Conservation (phyloP, 2,329 filamentous ascomycete genomes). For the Lasiodiplodia hormozganensis region DNA sequence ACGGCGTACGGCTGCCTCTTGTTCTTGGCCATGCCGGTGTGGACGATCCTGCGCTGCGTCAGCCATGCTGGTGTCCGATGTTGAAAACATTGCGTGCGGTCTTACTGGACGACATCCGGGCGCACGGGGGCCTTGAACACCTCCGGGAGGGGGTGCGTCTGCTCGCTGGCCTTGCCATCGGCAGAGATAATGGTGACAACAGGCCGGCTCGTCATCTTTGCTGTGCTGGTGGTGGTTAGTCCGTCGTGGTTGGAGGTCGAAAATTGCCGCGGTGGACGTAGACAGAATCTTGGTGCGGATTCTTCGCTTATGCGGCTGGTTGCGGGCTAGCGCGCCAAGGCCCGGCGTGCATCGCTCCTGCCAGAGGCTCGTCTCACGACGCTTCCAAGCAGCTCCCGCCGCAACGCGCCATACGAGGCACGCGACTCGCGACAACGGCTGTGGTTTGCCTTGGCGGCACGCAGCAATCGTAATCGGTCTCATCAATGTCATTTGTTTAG, state of each 20-base stretch:
- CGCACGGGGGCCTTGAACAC: slow-evolving; percentile 98
- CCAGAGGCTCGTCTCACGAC: slow-evolving; percentile 12
- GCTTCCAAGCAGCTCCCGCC: neutral
- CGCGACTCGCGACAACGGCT: slow-evolving; percentile 13
- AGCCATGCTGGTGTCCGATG: slow-evolving; percentile 37
- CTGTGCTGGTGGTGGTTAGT: slow-evolving; percentile 32
- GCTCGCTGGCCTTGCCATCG: slow-evolving; percentile 90
- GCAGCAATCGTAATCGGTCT: slow-evolving; percentile 6
- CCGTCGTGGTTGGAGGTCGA: slow-evolving; percentile 27
- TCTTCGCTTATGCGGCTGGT: slow-evolving; percentile 18
- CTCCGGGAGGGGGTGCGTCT: slow-evolving; percentile 90
- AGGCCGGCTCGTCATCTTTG: slow-evolving; percentile 76
- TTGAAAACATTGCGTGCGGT: slow-evolving; percentile 29
- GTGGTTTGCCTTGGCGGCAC: slow-evolving; percentile 11
- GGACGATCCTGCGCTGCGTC: slow-evolving; percentile 67
- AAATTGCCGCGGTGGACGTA: slow-evolving; percentile 15
- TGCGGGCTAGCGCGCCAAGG: slow-evolving; percentile 18
- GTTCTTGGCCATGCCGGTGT: slow-evolving; percentile 99
- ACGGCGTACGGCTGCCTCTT: slow-evolving; percentile 99
- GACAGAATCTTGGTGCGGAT: slow-evolving; percentile 15
- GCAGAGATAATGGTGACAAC: slow-evolving; percentile 97
- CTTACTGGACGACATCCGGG: slow-evolving; percentile 98
- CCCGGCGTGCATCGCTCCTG: neutral
- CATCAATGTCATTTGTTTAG: slow-evolving; percentile 2
- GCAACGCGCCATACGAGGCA: neutral